Evolutionary conservation across 495 filamentous ascomycete genomes (phyloP), one percentile per base, ranked within the genome.

Genomic region (Beverwykella pulmonaria): DNA sequence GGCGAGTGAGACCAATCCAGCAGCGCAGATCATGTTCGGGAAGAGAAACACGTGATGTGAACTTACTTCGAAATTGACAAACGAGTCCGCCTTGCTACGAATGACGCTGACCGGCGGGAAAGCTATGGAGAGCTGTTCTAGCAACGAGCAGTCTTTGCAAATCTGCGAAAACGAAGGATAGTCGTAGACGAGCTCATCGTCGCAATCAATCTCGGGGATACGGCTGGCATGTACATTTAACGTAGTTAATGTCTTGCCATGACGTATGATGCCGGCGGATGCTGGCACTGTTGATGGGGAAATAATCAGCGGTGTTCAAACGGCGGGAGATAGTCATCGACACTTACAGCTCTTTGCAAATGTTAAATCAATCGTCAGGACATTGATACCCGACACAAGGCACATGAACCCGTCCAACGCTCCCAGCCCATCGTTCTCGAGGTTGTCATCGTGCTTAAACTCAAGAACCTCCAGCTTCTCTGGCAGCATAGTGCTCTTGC

Each of bases 361-460:
- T 14, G 66, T 59, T 1, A 79, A 17, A 44, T 79, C 76, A 32
- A 79, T 62, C 0, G 68, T 74, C 17, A 79, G 68, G 1, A 66
- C 47, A 49, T 67, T 63, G 53, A 79, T 65, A n/a, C 77, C 77
- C 36, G 74, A 66, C 8, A 78, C 74, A 19, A 78, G 63, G 36
- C 68, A 73, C n/a, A 79, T 52, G 58, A 79, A 76, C 20, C 75
- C 76, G 46, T 79, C 76, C 29, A 79, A 56, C 20, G 76, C 76
- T 20, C 61, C 66, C 55, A 79, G 53, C 0, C 67, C 75, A 48
- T 79, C 76, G 46, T 76, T 71, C 58, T 79, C 77, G 1, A 48
- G 17, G 55, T 79, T 78, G 50, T 79, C 77, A 25, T 74, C 70
- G 65, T 77, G 75, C 61, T 77, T 73, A 30, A 78, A 72, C 23